These are phyloP conservation scores for Hypseocharis bilobata DNA, from an alignment of 441 rosid genomes.

Conservation along the genomic window DNA sequence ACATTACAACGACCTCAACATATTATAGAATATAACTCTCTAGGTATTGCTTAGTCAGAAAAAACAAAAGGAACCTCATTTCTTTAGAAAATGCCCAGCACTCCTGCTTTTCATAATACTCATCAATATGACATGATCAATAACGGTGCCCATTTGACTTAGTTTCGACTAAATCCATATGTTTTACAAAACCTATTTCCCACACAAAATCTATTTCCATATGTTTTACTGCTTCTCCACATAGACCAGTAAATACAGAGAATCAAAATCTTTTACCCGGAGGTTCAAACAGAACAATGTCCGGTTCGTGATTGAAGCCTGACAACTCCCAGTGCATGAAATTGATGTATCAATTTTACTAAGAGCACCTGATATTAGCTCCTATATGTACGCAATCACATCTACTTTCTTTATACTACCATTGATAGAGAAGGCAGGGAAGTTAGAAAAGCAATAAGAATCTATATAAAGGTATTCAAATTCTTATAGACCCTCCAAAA, in stretches of 20 bases:
- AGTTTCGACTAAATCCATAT: no score
- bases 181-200: neutral
- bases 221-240: neutral
- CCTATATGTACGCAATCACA: neutral
- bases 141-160: neutral
- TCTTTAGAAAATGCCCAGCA: no score
- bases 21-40: no score
- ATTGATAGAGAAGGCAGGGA: neutral
- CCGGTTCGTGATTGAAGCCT: no score
- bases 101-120: neutral
- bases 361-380: neutral
- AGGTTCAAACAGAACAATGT: neutral
- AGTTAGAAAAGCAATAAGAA: neutral
- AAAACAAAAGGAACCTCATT: no score
- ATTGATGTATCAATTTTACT: neutral
- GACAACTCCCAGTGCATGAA: neutral
- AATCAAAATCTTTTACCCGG: neutral
- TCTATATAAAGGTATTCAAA: slow-evolving; percentile 8
- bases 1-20: no score
- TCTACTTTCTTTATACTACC: neutral
- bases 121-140: neutral
- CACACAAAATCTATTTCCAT: neutral
- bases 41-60: no score
- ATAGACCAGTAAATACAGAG: neutral
- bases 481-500: slow-evolving; percentile 9